Base-by-base conservation (phyloP, 306 rosid species). In the Quercus rubra region DNA sequence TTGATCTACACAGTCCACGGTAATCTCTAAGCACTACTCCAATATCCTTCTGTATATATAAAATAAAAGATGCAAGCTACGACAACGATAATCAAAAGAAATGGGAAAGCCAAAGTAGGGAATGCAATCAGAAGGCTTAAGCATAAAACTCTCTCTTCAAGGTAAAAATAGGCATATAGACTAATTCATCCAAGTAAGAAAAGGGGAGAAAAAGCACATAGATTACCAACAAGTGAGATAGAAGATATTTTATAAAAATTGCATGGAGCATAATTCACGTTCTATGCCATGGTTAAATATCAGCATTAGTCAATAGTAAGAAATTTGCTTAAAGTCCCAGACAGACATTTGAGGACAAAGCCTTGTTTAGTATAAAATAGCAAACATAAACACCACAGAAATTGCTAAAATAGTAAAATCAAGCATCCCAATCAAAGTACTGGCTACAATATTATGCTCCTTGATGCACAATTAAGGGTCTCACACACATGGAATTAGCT, bases 1-100 rank as follows among this genome's bases (percentile, higher is more conserved):
- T 85, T 67, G 77, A 81, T 76, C 93, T 83, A 71, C 85, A 88
- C 55, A 82, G 56, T 80, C 76, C 49, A 69, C 72, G 70, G 28
- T 15, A 49, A 49, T 23, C 55, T 69, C 15, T 7, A 56, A 75
- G 71, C 59, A 66, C 74, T 70, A 61, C 14, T 41, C 30, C 19
- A n/a, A 43, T 46, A 52, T 18, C 28, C 19, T 74, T 55, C 66
- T 59, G 51, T 5, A 35, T 12, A 23, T 14, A 4, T 10, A 55
- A 55, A 56, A 18, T 3, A 7, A 63, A 66, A 33, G 6, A 35
- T 11, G 30, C 28, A 72, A 72, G 6, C 35, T n/a, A 11, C 76
- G 12, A 3, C 73, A 51, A 8, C 5, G 30, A 76, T 21, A 61
- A 27, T 4, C 58, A 71, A 1, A 52, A 62, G 20, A 76, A 76